These are phyloP conservation scores for Santalum album DNA, from an alignment of 164 flowering plant species.

Conservation along the genomic window DNA sequence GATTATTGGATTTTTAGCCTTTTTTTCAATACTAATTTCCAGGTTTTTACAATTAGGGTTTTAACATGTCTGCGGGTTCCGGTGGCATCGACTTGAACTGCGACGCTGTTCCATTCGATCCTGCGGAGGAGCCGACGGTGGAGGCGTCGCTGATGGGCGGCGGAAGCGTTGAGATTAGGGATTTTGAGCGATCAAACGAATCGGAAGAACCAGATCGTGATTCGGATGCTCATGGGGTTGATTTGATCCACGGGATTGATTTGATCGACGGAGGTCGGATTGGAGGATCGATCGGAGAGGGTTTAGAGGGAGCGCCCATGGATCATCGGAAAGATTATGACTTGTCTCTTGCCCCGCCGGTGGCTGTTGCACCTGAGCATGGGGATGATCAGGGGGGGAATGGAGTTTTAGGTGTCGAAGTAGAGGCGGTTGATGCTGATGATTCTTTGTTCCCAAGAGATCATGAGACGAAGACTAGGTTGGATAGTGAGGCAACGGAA, in stretches of 20 bases:
- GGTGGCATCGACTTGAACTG: conserved; percentile 13
- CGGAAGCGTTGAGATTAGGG: neutral
- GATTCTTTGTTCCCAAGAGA: neutral
- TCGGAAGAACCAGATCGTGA: neutral
- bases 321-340: too few species aligned
- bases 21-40: too few species aligned
- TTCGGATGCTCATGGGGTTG: neutral
- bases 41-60: too few species aligned
- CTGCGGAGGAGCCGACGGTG: conserved; percentile 5
- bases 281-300: neutral
- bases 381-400: neutral
- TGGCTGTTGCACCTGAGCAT: neutral
- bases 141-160: neutral
- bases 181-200: too few species aligned
- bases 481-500: conserved; percentile 1
- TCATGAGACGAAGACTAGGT: neutral
- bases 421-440: neutral
- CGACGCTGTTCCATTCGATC: conserved; percentile 13
- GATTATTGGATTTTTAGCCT: too few species aligned
- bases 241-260: neutral
- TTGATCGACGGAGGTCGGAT: neutral
- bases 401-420: neutral
- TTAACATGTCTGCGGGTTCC: too few species aligned
- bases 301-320: neutral
- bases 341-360: neutral